Conservation (phyloP, 495 filamentous ascomycete species). For the Penicillium cosmopolitanum region DNA sequence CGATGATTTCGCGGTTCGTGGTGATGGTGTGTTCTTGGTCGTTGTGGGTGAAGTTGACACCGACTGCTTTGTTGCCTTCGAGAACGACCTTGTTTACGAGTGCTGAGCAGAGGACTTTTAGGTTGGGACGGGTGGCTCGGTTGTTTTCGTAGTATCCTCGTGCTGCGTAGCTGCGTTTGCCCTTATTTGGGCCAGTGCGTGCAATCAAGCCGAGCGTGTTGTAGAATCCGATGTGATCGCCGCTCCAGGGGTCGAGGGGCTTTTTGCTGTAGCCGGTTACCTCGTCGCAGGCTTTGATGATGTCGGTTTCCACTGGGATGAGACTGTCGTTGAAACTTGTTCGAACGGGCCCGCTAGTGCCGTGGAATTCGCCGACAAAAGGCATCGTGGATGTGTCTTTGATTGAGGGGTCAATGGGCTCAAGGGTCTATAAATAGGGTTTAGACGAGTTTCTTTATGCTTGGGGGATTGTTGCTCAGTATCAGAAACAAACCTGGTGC, state of each 20-base stretch:
- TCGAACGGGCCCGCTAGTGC: conserved; percentile 30
- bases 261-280: conserved; percentile 20
- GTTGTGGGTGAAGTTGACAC: conserved; percentile 33
- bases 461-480: neutral
- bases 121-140: conserved; percentile 40
- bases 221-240: conserved; percentile 41
- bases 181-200: conserved; percentile 41
- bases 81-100: conserved; percentile 51
- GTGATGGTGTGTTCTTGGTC: conserved; percentile 43
- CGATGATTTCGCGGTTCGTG: conserved; percentile 56
- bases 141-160: conserved; percentile 34
- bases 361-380: conserved; percentile 30
- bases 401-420: conserved; percentile 20
- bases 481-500: conserved; percentile 18
- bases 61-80: conserved; percentile 28
- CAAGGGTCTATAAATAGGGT: conserved; percentile 11
- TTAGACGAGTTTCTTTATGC: neutral
- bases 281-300: conserved; percentile 33
- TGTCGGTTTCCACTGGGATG: conserved; percentile 28
- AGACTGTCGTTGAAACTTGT: conserved; percentile 35
- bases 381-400: conserved; percentile 22
- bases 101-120: conserved; percentile 50
- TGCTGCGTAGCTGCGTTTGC: conserved; percentile 57
- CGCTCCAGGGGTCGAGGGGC: conserved; percentile 38
- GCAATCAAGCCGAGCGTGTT: conserved; percentile 41